Base-by-base conservation (phyloP, 2,329 filamentous ascomycete species). In the Fusarium setosum region DNA sequence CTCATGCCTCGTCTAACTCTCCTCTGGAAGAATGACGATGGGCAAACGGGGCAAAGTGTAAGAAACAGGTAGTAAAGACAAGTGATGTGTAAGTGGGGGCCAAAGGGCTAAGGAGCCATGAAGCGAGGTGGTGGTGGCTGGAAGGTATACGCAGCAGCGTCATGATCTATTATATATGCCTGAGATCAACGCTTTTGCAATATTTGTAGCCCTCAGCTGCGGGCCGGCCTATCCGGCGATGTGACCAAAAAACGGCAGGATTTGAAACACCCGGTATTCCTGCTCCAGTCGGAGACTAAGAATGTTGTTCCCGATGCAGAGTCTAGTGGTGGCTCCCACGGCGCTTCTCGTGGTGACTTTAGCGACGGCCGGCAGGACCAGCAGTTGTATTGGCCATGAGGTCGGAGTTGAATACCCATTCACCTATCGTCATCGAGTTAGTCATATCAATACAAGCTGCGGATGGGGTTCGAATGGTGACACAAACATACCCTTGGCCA, bases 401-500 rank as follows among this genome's bases (percentile, higher is more conserved):
- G 34, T 73, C 71, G n/a, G 67, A 56, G 55, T 82, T 83, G 18
- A 84, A 84, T 5, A 76, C 77, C 82, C 82, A 84, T 62, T 79
- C 77, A 18, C 79, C 82, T 84, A 52, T 4, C 12, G 17, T 18
- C 18, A 13, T 26, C 15, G 18, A 40, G 70, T 78, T 53, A 79
- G 75, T 62, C 15, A 47, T 38, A 21, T 18, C 18, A 20, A 41
- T 5, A 87, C 78, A 21, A 21, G 20, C 20, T 15, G 18, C 9
- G 12, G 18, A 13, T 17, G 9, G 21, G 2, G 24, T 17, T 40
- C n/a, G 6, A 10, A 18, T 31, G 4, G 11, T 26, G 13, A 15
- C 31, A 4, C 9, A 12, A 17, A 57, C 65, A 34, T 84, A 96
- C 95, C 92, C 75, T 92, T 90, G 71, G 92, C 94, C 51, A 99